Evolutionary conservation across 2,329 filamentous ascomycete species (phyloP).

Genomic region (Chaetomium sp.): DNA sequence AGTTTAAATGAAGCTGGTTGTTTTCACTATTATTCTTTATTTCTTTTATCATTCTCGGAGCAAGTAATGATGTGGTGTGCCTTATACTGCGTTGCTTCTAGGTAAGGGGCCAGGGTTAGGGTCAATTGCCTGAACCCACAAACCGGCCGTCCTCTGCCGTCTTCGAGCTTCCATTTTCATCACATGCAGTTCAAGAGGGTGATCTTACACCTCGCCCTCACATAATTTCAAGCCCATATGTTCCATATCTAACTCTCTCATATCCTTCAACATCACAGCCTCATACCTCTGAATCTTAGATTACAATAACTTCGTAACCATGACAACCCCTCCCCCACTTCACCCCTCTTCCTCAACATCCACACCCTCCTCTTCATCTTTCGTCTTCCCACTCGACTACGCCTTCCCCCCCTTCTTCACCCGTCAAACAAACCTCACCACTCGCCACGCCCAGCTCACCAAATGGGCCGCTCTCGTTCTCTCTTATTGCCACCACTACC

Average conservation of each 20-base stretch:
- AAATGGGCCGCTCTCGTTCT: slow-evolving; percentile 87
- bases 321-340: background rate
- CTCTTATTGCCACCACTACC: slow-evolving; percentile 72
- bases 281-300: background rate
- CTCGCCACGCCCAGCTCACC: slow-evolving; percentile 65
- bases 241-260: background rate
- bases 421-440: slow-evolving; percentile 66
- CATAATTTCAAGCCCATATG: background rate
- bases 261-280: background rate
- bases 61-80: too few relatives aligned
- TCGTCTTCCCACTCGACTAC: slow-evolving; percentile 59
- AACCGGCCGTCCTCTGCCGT: background rate
- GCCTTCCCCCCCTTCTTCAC: slow-evolving; percentile 82
- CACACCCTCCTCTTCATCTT: slow-evolving; percentile 27
- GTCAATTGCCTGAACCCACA: background rate
- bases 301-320: background rate
- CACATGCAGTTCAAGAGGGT: background rate
- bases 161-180: background rate
- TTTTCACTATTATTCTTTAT: too few relatives aligned
- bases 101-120: too few relatives aligned
- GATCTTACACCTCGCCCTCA: background rate
- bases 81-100: too few relatives aligned
- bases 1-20: too few relatives aligned
- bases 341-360: background rate
- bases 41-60: too few relatives aligned